Base-by-base conservation (phyloP, 139 green algal species). In the Diplosphaera chodatii region DNA sequence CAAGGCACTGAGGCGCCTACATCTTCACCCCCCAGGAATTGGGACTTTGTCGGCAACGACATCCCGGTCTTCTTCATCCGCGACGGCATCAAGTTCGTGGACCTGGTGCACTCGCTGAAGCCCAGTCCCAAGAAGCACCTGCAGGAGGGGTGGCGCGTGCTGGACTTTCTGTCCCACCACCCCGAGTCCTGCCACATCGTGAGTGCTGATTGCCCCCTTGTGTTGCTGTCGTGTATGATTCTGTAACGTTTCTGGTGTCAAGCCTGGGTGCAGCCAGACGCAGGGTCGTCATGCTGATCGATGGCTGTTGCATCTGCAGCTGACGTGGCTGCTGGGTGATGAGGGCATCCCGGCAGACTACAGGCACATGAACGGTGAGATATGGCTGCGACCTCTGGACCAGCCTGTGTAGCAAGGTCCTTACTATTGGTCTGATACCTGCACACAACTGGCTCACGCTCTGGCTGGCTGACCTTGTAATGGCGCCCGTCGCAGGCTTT, bases 81-180 rank as follows among this genome's bases (percentile, higher is more conserved):
- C 34, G 83, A 89, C 70, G 83, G 83, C 62, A 87, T 89, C 34
- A 86, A 87, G 83, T 89, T 89, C 72, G 83, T 83, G 18, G 83
- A 89, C 40, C 74, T 89, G 75, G 77, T 89, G 25, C 83, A 89
- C 56, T 73, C 82, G n/a, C 74, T 89, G 32, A 83, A 86, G 67
- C 82, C 83, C 56, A 89, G 89, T 70, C 83, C 83, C 28, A 76
- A 78, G 69, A 87, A 71, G 34, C 81, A 89, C 72, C 69, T 78
- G 20, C 81, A 87, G 78, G 82, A 88, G 65, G 33, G 33, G 8
- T 88, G 82, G 81, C 48, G 81, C 25, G 83, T 88, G 32, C 33
- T 80, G 55, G 83, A 88, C 72, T 87, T 88, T 63, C 76, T 88
- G 27, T 78, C 73, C 0, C 74, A 82, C 66, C 68, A 79, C 68